Conservation (phyloP, 2,329 filamentous ascomycete genomes). For the Didymella exigua region DNA sequence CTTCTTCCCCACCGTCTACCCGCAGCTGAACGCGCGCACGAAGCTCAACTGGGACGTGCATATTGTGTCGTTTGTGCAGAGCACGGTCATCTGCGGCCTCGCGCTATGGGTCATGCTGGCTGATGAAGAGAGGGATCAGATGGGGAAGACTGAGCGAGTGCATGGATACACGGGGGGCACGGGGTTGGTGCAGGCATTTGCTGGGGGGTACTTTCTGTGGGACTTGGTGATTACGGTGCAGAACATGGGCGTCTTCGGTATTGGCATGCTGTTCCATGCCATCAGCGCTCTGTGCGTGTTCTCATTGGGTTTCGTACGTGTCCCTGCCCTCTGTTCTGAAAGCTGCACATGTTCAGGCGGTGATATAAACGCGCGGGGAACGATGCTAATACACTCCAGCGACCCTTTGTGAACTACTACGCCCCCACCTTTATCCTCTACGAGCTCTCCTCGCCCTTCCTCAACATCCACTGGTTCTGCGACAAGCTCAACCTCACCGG, state of each 20-base stretch:
- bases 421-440: conserved; percentile 81
- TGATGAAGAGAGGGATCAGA: conserved; percentile 70
- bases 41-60: conserved; percentile 85
- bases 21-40: conserved; percentile 64
- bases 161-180: conserved; percentile 77
- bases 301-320: conserved; percentile 76
- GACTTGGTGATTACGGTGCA: conserved; percentile 73
- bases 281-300: conserved; percentile 76
- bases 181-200: conserved; percentile 77
- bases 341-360: too few relatives aligned
- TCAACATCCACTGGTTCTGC: conserved; percentile 92
- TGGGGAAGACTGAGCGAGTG: conserved; percentile 71
- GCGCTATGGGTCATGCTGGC: conserved; percentile 73
- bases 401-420: conserved; percentile 85
- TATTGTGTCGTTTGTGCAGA: conserved; percentile 82
- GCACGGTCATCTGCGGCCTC: conserved; percentile 70
- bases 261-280: conserved; percentile 79
- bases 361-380: too few relatives aligned
- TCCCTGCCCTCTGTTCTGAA: too few relatives aligned
- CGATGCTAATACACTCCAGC: conserved; percentile 54
- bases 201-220: conserved; percentile 84
- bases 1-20: conserved; percentile 69
- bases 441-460: conserved; percentile 82
- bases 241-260: conserved; percentile 73
- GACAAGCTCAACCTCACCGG: conserved; percentile 85